Base-by-base conservation (phyloP, 1,139 yeast genomes). In the Geotrichum candidum region DNA sequence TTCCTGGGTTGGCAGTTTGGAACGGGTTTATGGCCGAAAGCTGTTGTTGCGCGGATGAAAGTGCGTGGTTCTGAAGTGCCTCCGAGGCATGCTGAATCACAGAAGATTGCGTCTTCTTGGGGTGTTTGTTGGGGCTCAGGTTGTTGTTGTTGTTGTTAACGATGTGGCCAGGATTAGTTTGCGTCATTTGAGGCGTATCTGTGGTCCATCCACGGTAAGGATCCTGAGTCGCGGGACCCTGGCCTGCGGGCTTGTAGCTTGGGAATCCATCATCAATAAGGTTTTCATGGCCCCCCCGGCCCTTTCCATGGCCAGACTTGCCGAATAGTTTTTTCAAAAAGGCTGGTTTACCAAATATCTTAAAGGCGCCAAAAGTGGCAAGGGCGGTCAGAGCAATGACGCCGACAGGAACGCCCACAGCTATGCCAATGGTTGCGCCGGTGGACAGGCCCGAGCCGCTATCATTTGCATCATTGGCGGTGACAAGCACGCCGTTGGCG, bases 371-470 rank as follows among this genome's bases (percentile, higher is more conserved):
- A 38, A 29, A 52, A 35, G 38, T 25, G 13, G 38, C 38, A 10
- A 58, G 51, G 7, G 59, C 62, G 15, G 56, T 31, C 1, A 62
- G 23, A 9, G 61, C 64, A n/a, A 63, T 58, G 9, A 54, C 57
- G 5, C 60, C 65, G 10, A 63, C 64, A 1, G 65, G 65, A 1
- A 62, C 63, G 15, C 58, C 66, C n/a, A 63, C 66, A 9, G 65
- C 65, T 13, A 64, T 64, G 6, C 65, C 66, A 10, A 63, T 63
- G 31, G 58, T 63, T 9, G 65, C 62, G 9, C 65, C 66, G 1
- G 60, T 62, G 15, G 59, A 57, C 15, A 64, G 59, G 10, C 66
- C 66, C 18, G 55, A 51, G 29, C 54, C 55, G n/a, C 18, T 25
- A 3, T 13, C 29, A 7, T 41, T 41, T 45, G 58, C 15, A 13